These are phyloP conservation scores for Pyricularia grisea DNA, from an alignment of 2,329 filamentous ascomycete species.

Conservation along the genomic window DNA sequence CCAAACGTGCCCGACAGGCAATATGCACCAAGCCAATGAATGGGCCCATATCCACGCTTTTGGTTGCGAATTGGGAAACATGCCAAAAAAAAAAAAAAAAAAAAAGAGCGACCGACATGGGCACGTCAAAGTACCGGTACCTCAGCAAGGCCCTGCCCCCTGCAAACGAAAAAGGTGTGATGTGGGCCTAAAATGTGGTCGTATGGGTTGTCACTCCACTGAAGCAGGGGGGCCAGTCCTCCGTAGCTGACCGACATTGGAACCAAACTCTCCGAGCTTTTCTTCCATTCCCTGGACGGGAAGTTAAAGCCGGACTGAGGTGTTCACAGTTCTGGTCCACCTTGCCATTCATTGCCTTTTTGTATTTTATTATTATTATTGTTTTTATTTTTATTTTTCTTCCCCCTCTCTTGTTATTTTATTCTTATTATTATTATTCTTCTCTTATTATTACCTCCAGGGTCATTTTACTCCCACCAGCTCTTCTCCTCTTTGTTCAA, in stretches of 20 bases:
- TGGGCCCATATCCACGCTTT: neutral
- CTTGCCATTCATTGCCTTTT: neutral
- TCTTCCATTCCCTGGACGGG: conserved; percentile 1
- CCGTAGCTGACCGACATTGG: conserved; percentile 1
- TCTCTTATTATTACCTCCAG: neutral
- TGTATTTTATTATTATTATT: neutral
- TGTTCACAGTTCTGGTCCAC: conserved; percentile 1
- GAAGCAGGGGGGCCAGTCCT: neutral
- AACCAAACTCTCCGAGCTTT: conserved; percentile 5
- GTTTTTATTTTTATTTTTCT: neutral
- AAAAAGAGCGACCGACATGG: neutral
- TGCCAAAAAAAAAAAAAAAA: neutral
- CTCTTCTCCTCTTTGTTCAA: neutral
- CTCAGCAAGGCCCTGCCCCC: conserved; percentile 1
- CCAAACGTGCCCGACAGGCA: neutral
- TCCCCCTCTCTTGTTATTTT: neutral
- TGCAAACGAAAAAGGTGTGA: neutral
- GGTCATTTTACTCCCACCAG: neutral
- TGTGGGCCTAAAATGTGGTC: neutral
- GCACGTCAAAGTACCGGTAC: conserved; percentile 2
- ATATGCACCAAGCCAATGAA: neutral
- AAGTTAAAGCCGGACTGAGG: neutral
- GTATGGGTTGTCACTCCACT: neutral
- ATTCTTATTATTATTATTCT: neutral
- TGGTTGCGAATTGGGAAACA: neutral